These are phyloP conservation scores for Epichloe bromicola DNA, from an alignment of 2,329 filamentous ascomycete species.

Conservation along the genomic window DNA sequence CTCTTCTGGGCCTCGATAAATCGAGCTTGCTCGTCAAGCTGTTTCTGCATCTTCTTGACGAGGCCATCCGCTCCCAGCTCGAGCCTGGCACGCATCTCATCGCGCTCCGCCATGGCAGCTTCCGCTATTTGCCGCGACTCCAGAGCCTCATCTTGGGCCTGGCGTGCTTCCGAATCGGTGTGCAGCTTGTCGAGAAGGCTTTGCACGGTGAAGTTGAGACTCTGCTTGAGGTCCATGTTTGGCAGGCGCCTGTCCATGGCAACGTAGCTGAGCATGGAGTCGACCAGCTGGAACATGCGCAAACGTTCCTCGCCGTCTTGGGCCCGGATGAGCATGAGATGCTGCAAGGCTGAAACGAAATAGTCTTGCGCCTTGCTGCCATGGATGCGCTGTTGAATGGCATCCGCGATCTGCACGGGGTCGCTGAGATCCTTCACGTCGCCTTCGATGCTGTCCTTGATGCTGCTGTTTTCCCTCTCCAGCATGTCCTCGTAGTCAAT, in stretches of 20 bases:
- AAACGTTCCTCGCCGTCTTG: slow-evolving; percentile 85
- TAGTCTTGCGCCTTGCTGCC: slow-evolving; percentile 86
- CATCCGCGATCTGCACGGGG: slow-evolving; percentile 84
- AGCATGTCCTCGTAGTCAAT: slow-evolving; percentile 98
- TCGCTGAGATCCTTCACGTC: slow-evolving; percentile 88
- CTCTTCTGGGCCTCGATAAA: slow-evolving; percentile 82
- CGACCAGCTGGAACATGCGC: slow-evolving; percentile 93
- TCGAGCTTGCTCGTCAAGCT: slow-evolving; percentile 82
- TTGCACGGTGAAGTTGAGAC: slow-evolving; percentile 93
- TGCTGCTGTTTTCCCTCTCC: slow-evolving; percentile 78
- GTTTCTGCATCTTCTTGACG: slow-evolving; percentile 82
- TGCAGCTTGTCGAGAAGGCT: slow-evolving; percentile 89
- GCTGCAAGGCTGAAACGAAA: slow-evolving; percentile 89
- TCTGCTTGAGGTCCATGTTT: slow-evolving; percentile 96
- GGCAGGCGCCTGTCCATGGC: slow-evolving; percentile 93
- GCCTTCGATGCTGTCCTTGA: slow-evolving; percentile 75
- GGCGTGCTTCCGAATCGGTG: slow-evolving; percentile 87
- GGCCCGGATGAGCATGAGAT: slow-evolving; percentile 82
- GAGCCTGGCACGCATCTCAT: slow-evolving; percentile 82
- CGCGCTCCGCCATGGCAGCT: slow-evolving; percentile 87
- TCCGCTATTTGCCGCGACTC: slow-evolving; percentile 89
- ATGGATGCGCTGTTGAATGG: slow-evolving; percentile 72
- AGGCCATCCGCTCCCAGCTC: slow-evolving; percentile 88
- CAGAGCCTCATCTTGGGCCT: slow-evolving; percentile 80
- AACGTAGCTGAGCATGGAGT: slow-evolving; percentile 98